A percentile compares a stretch with the other conserved stretches of the same genome.
These are phyloP conservation scores for Urostyla sp. DNA, from an alignment of 73 alveolate genomes.

Conservation along the genomic window DNA sequence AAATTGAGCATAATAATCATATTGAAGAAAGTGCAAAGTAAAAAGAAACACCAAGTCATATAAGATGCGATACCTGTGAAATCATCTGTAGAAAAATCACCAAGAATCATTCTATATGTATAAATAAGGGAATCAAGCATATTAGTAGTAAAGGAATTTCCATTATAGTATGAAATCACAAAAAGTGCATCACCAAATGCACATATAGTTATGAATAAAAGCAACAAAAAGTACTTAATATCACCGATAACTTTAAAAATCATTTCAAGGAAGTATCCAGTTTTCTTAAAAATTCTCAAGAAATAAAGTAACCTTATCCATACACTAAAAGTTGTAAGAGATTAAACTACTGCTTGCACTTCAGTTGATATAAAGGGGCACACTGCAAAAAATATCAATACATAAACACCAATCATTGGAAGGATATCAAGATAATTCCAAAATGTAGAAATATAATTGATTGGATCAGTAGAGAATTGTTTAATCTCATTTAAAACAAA, in stretches of 20 bases:
- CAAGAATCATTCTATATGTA: slow-evolving; percentile 50
- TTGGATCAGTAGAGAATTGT: slow-evolving; percentile 6
- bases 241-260: slow-evolving; percentile 32
- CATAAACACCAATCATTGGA: slow-evolving; percentile 32
- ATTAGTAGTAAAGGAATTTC: slow-evolving; percentile 25
- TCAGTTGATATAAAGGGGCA: neutral
- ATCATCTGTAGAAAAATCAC: slow-evolving; percentile 45
- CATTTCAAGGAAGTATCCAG: slow-evolving; percentile 55
- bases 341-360: slow-evolving; percentile 2
- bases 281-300: slow-evolving; percentile 44
- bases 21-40: slow-evolving; percentile 23
- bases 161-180: slow-evolving; percentile 1
- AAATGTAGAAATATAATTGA: slow-evolving; percentile 27
- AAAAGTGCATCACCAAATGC: slow-evolving; percentile 56
- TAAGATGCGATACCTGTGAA: slow-evolving; percentile 18
- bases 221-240: slow-evolving; percentile 43
- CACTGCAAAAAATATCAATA: neutral
- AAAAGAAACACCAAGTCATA: slow-evolving; percentile 37
- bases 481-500: slow-evolving; percentile 25
- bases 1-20: slow-evolving; percentile 56
- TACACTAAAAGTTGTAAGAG: slow-evolving; percentile 45
- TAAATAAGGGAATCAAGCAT: slow-evolving; percentile 27
- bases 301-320: slow-evolving; percentile 62
- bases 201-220: slow-evolving; percentile 15
- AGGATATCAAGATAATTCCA: slow-evolving; percentile 53